These are phyloP conservation scores for Wallacemonas collosoma DNA, from an alignment of 208 protist genomes.

Conservation along the genomic window DNA sequence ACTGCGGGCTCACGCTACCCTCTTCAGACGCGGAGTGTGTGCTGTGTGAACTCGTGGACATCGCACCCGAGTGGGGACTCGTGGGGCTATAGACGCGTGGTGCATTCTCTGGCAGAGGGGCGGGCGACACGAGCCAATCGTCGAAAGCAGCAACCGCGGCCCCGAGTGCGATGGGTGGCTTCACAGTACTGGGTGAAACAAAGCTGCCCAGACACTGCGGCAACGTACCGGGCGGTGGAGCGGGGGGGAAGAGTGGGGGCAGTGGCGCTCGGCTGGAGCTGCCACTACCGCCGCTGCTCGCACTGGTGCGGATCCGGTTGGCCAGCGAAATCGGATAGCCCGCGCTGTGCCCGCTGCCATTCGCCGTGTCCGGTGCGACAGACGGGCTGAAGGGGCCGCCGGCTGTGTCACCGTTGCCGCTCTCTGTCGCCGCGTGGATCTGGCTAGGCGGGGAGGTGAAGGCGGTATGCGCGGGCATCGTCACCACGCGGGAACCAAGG, in stretches of 20 bases:
- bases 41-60: not conserved
- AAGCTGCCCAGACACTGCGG: not conserved
- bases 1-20: not conserved
- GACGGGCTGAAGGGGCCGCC: too few relatives aligned
- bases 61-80: not conserved
- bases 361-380: too few relatives aligned
- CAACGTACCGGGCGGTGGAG: constrained; percentile 9
- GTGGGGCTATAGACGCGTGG: not conserved
- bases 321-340: not conserved
- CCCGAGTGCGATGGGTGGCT: not conserved
- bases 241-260: constrained; percentile 9
- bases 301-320: not conserved
- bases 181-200: not conserved
- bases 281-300: not conserved
- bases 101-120: not conserved
- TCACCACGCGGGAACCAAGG: not conserved
- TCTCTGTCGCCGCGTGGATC: too few relatives aligned
- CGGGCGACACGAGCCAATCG: not conserved
- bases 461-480: too few relatives aligned
- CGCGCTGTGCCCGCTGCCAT: too few relatives aligned
- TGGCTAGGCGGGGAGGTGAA: too few relatives aligned
- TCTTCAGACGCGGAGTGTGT: constrained; percentile 6
- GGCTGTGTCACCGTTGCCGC: too few relatives aligned
- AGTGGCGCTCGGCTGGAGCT: constrained; percentile 13
- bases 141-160: not conserved